Evolutionary conservation across 352 stramenopile genomes (phyloP).

Genomic region (Plasmopara halstedii): DNA sequence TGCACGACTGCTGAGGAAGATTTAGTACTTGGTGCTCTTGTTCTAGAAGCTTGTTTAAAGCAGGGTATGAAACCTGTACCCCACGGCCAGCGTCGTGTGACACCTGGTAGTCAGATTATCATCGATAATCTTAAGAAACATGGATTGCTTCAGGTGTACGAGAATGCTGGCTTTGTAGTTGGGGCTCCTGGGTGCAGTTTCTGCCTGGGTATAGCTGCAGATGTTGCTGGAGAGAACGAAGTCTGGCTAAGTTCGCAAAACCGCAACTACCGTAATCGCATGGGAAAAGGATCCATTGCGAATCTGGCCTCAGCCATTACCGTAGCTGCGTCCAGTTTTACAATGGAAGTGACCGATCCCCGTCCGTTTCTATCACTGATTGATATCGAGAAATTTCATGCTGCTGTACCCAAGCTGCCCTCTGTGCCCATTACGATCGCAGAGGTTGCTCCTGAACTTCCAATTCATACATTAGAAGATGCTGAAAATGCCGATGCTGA

Average conservation of each 20-base stretch:
- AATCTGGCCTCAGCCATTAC: slow-evolving; percentile 77
- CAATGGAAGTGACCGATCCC: slow-evolving; percentile 72
- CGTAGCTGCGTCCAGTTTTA: slow-evolving; percentile 77
- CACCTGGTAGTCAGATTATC: slow-evolving; percentile 69
- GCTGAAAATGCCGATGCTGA: slow-evolving; percentile 15
- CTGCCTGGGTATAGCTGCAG: slow-evolving; percentile 75
- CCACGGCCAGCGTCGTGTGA: slow-evolving; percentile 65
- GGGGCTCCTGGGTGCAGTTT: slow-evolving; percentile 73
- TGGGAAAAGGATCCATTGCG: slow-evolving; percentile 73
- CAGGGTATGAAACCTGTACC: slow-evolving; percentile 49
- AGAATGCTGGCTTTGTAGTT: slow-evolving; percentile 71
- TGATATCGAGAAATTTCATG: slow-evolving; percentile 34
- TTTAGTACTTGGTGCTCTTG: slow-evolving; percentile 65
- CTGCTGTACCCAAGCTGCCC: slow-evolving; percentile 44
- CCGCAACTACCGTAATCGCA: slow-evolving; percentile 85
- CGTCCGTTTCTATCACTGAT: slow-evolving; percentile 68
- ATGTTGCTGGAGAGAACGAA: slow-evolving; percentile 73
- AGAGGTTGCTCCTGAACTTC: slow-evolving; percentile 51
- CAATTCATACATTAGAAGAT: slow-evolving; percentile 4
- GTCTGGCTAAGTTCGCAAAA: slow-evolving; percentile 82
- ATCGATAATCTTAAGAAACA: slow-evolving; percentile 75
- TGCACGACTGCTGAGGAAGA: slow-evolving; percentile 81
- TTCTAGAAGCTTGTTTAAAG: slow-evolving; percentile 71
- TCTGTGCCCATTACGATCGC: slow-evolving; percentile 31
- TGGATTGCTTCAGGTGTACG: slow-evolving; percentile 69